Evolutionary conservation across 495 filamentous ascomycete genomes (phyloP), one percentile per base, ranked within the genome.

Genomic region (Astrothelium macrocarpum): DNA sequence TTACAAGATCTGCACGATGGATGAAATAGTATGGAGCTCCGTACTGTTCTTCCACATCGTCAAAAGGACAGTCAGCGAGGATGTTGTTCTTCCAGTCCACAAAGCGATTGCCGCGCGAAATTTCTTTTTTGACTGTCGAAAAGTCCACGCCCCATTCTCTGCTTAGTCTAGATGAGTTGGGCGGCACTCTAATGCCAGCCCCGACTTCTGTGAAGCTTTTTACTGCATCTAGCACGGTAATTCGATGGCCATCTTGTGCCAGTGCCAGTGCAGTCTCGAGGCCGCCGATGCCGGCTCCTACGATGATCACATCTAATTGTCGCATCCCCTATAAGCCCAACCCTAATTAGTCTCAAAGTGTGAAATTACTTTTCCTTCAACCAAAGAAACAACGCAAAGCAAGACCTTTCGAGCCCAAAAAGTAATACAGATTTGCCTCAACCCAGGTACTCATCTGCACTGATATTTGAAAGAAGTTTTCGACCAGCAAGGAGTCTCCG

Each of bases 281-380:
- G n/a, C 67, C 67, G 1, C 65, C 67, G 2, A 70, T 60, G 32
- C 67, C 67, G 1, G 67, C 67, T 2, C 67, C 67, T 7, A 67
- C 65, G 10, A 70, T 62, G 16, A 67, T 36, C 14, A 70, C 59
- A 4, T 67, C 36, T 9, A 68, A 43, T 7, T 59, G 3, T 14
- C 28, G 28, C 59, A 65, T 56, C 39, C 32, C 31, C 26, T 28
- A 7, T 26, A 46, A 11, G 59, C 32, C 23, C 49, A 11, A 58
- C 49, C 5, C 5, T 7, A 59, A 20, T 23, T 39, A 16, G 16
- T 39, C 16, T 39, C 16, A 7, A 39, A 39, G 36, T 39, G 16
- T 39, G 16, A 39, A 5, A 39, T 39, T 16, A 16, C 36, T 16
- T 39, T 39, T 7, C 7, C 7, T 7, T 39, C 36, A 39, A 16